Base-by-base conservation (phyloP, 1,284 basidiomycete species). In the Phylloboletellus chloephorus region DNA sequence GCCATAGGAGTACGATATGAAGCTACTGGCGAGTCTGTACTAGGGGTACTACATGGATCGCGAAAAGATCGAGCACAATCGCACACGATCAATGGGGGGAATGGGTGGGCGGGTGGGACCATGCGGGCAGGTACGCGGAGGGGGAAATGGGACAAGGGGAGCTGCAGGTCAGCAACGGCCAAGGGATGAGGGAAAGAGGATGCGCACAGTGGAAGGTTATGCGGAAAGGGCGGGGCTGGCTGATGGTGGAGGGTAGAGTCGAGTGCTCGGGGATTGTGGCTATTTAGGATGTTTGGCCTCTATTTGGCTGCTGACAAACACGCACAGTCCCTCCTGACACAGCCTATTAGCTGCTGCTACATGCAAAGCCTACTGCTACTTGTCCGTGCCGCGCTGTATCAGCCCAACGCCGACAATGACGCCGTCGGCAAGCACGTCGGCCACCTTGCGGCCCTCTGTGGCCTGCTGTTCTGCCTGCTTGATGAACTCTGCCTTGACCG, bases 391-490 rank as follows among this genome's bases (percentile, higher is more conserved):
- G 41, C 76, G 70, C 49, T 77, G 70, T 58, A 88, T 87, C 43
- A 88, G 67, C 2, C 87, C 86, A 13, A 89, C 74, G 7, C 80
- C 78, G 11, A 83, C 76, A 44, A 86, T 79, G 11, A 79, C 82
- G 3, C 85, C 86, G 48, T 82, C 80, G 2, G 85, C 79, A 11
- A 83, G 68, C 31, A 86, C 73, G 47, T 88, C 82, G 2, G 83
- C 80, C 6, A 73, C 72, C 56, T 88, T 88, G 49, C 78, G 75
- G 2, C 78, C 76, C 49, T 88, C 84, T 42, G 74, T 75, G 11
- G 77, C 76, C 49, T 80, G 73, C 39, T 78, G 75, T 46, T 79
- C 71, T 12, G 77, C 76, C 53, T 81, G 74, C 60, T 80, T 76
- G 48, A 83, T 68, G 58, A 86, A 86, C 58, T 90, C 84, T 13